Evolutionary conservation across 352 stramenopile species (phyloP), one percentile per base, ranked within the genome.

Genomic region (Blastocystis sp.): DNA sequence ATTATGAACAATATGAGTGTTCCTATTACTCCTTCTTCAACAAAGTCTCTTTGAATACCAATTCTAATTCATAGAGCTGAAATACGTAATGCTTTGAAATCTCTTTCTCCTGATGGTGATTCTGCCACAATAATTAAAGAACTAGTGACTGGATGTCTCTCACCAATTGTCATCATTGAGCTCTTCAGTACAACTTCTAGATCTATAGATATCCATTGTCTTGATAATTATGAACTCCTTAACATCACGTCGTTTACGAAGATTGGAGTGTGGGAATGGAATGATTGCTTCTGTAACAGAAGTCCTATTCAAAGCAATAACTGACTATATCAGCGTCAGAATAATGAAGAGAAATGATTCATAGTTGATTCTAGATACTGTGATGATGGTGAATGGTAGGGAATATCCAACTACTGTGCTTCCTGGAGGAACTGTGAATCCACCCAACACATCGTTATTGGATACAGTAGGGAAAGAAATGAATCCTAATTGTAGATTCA

Each of bases 261-360:
- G 71, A 29, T 54, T 83, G 71, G 27, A 59, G n/a, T 35, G 27
- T 2, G 29, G 58, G 12, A 54, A 63, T 43, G 71, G 46, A 9
- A 35, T 57, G 35, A 56, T 83, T 1, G 56, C 71, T 14, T 65
- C 24, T 24, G 71, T 83, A 4, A 66, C 71, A 6, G 54, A 67
- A 63, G 71, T 83, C 4, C 16, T 83, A 9, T 83, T 83, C 49
- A n/a, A 24, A 35, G 71, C 35, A 16, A 83, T 83, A 24, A 83
- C 71, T 0, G 27, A 65, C n/a, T 83, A 83, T 37, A 63, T 83
- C 21, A 29, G 16, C 6, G 71, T 83, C 1, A 0, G 16, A 11
- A 1, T 24, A 12, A 6, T 24, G 5, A 1, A 0, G 16, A 9
- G 21, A 7, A 0, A 12, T 65, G 24, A 66, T 1, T 14, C 24